Conservation (phyloP, 1,284 basidiomycete genomes). For the Cryptococcus jaspeensis region DNA sequence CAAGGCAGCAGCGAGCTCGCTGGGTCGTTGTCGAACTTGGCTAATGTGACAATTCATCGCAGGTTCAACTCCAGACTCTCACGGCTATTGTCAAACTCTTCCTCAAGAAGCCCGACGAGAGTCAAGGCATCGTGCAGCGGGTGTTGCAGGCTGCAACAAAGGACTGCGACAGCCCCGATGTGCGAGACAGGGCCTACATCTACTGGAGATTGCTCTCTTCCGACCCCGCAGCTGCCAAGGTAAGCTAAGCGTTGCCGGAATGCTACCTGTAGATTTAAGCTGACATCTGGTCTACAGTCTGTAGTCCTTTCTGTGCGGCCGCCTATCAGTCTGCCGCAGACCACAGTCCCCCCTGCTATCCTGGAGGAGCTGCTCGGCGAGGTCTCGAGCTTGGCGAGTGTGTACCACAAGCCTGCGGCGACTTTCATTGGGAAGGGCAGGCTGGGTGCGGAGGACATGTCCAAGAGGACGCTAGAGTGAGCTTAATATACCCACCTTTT, state of each 20-base stretch:
- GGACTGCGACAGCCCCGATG: constrained; percentile 94
- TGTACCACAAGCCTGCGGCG: constrained; percentile 93
- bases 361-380: constrained; percentile 90
- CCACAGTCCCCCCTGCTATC: constrained; percentile 84
- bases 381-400: constrained; percentile 81
- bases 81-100: constrained; percentile 97
- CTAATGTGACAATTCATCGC: background rate
- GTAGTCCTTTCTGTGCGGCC: constrained; percentile 89
- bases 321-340: constrained; percentile 87
- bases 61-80: constrained; percentile 94
- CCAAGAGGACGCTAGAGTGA: constrained; percentile 64
- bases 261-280: background rate
- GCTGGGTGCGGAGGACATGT: constrained; percentile 78
- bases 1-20: background rate
- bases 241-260: too few relatives aligned
- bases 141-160: constrained; percentile 97
- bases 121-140: constrained; percentile 89
- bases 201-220: constrained; percentile 93
- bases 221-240: constrained; percentile 91
- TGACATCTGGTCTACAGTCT: constrained; percentile 56
- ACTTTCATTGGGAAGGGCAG: constrained; percentile 85
- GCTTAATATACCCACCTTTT: constrained; percentile 40
- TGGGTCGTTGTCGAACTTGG: background rate
- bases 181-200: constrained; percentile 91
- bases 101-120: constrained; percentile 86